Evolutionary conservation across 2,329 filamentous ascomycete genomes (phyloP), one percentile per base, ranked within the genome.

Genomic region (Neoascochyta sp.): DNA sequence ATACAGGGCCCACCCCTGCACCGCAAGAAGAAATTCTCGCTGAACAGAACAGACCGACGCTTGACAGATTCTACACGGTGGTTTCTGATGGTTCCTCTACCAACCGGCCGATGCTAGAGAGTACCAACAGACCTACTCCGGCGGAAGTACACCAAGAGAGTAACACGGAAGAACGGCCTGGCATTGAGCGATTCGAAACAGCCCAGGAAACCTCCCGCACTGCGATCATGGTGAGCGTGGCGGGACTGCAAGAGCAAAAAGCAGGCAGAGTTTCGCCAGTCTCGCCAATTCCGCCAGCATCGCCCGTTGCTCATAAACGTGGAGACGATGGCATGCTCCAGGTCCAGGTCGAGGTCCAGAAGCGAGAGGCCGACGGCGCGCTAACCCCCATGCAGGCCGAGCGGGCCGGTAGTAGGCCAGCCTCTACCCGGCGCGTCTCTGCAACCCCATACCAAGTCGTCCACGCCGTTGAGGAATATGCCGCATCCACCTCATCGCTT

Each of bases 401-500:
- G 24, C 33, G 18, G 14, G 32, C 26, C 25, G 32, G 31, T 21
- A 27, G 16, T 17, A 38, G 29, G 29, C 25, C 29, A 20, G n/a
- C 25, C 23, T 29, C 34, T 13, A 33, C 34, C 20, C 33, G 28
- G n/a, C 27, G 16, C 28, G 36, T 52, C 19, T 41, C 43, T 11
- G 32, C 45, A 16, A 44, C 50, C 28, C 45, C 47, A 22, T 44
- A 53, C 30, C 51, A 51, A 21, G 52, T 59, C 27, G 47, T 60
- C 28, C 52, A 57, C 44, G 54, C 57, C 13, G 54, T 55, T 18
- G 45, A 57, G 27, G 54, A 50, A 36, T 48, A 47, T 33, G 34
- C 49, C 15, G 43, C 50, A 23, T 53, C 50, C 23, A 45, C 43
- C 39, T 55, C 57, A 25, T 59, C 58, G 22, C 34, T 50, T 34